Conservation (phyloP, 768 basidiomycete genomes). For the Tricholomella constricta region DNA sequence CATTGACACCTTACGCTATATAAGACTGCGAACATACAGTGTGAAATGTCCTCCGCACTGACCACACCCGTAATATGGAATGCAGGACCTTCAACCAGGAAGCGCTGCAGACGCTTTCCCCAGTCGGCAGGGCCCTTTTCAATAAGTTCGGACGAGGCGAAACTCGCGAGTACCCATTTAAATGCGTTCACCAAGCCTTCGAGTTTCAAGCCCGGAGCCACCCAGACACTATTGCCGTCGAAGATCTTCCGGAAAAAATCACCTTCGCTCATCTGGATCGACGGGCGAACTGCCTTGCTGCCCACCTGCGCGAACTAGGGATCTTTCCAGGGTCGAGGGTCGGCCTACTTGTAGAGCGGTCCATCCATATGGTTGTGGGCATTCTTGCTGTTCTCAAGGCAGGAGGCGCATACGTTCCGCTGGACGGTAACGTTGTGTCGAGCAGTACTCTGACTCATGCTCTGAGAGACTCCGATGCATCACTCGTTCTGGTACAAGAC, state of each 20-base stretch:
- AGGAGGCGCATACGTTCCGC: slow-evolving; percentile 57
- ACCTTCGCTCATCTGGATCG: slow-evolving; percentile 53
- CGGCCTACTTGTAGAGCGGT: slow-evolving; percentile 54
- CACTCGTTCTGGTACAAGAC: slow-evolving; percentile 42
- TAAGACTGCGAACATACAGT: slow-evolving; percentile 3
- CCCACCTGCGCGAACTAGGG: slow-evolving; percentile 42
- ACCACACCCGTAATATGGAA: slow-evolving; percentile 9
- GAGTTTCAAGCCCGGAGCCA: slow-evolving; percentile 40
- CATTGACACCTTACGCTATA: slow-evolving; percentile 6
- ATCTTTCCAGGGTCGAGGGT: slow-evolving; percentile 50
- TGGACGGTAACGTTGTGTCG: slow-evolving; percentile 58
- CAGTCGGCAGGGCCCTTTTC: slow-evolving; percentile 46
- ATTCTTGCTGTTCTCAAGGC: slow-evolving; percentile 58
- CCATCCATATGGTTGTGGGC: slow-evolving; percentile 52
- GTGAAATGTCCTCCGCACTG: slow-evolving; percentile 4
- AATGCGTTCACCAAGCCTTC: slow-evolving; percentile 60
- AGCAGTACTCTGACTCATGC: slow-evolving; percentile 53
- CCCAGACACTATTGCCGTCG: slow-evolving; percentile 48
- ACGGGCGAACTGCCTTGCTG: slow-evolving; percentile 47
- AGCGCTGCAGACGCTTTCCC: slow-evolving; percentile 29
- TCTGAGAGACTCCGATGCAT: slow-evolving; percentile 44
- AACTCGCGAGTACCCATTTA: slow-evolving; percentile 39
- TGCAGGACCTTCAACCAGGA: slow-evolving; percentile 17
- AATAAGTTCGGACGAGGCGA: slow-evolving; percentile 46
- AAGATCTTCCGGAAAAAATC: slow-evolving; percentile 48